Evolutionary conservation across 331 rosid species (phyloP).

Genomic region (Rosa hybrid): DNA sequence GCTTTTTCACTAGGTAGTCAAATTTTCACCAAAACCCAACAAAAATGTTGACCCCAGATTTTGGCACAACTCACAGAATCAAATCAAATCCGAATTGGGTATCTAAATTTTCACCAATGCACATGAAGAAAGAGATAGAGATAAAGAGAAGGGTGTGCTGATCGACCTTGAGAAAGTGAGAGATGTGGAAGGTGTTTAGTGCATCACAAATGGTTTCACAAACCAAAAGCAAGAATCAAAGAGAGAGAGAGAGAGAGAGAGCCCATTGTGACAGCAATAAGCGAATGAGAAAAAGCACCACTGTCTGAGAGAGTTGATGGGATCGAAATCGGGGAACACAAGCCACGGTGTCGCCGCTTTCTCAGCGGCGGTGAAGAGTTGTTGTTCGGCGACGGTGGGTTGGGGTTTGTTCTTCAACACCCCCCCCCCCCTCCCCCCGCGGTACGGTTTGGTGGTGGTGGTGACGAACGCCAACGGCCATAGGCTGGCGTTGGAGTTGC

Average conservation of each 20-base stretch:
- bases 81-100: background rate
- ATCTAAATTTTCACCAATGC: slow-evolving; percentile 3
- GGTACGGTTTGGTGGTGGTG: too few relatives aligned
- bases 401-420: too few relatives aligned
- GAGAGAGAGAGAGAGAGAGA: slow-evolving; percentile 24
- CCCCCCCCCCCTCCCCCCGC: too few relatives aligned
- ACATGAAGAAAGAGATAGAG: background rate
- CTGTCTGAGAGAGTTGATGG: slow-evolving; percentile 14
- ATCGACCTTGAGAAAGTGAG: slow-evolving; percentile 53
- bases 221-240: slow-evolving; percentile 47
- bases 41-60: slow-evolving; percentile 6
- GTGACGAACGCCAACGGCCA: too few relatives aligned
- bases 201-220: slow-evolving; percentile 48
- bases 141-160: slow-evolving; percentile 1
- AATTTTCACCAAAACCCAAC: too few relatives aligned
- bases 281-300: background rate
- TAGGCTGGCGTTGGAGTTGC: too few relatives aligned
- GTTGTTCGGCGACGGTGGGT: too few relatives aligned
- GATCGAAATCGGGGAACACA: too few relatives aligned
- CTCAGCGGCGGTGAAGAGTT: too few relatives aligned
- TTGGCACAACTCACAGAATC: background rate
- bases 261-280: background rate
- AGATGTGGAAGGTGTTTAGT: slow-evolving; percentile 38
- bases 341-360: too few relatives aligned
- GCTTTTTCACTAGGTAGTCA: too few relatives aligned